Conservation (phyloP, 345 rosid genomes). For the Murraya paniculata region DNA sequence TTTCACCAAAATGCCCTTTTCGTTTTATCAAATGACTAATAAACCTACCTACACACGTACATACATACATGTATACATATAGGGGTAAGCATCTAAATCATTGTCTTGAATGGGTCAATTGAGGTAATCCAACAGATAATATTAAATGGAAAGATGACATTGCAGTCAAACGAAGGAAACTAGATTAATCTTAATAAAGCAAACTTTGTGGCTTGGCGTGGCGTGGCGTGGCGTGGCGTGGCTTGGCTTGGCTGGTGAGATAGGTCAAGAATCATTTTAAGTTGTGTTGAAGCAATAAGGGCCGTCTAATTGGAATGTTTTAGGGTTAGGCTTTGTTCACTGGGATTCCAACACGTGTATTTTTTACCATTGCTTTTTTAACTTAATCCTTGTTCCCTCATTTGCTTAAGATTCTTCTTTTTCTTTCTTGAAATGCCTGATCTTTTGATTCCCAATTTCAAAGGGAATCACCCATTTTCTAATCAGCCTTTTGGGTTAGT, state of each 20-base stretch:
- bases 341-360: slow-evolving; percentile 20
- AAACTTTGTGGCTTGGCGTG: not conserved
- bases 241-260: not conserved
- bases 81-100: not conserved
- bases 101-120: slow-evolving; percentile 8
- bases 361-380: not conserved
- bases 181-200: not conserved
- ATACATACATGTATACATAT: not conserved
- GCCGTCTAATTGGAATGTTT: slow-evolving; percentile 27
- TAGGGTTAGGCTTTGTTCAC: not conserved
- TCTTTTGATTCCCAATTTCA: slow-evolving; percentile 5
- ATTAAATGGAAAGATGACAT: not conserved
- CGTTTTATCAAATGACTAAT: not conserved
- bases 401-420: slow-evolving; percentile 9
- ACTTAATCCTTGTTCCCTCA: not conserved
- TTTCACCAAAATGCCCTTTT: not conserved
- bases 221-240: not conserved
- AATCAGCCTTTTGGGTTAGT: not conserved
- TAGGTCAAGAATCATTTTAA: slow-evolving; percentile 14
- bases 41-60: not conserved
- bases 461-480: slow-evolving; percentile 19
- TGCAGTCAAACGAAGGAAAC: not conserved
- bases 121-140: slow-evolving; percentile 13
- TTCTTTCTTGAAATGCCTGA: not conserved
- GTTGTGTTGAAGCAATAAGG: not conserved